Evolutionary conservation across 2,329 filamentous ascomycete genomes (phyloP).

Genomic region (Diaporthe amygdali): DNA sequence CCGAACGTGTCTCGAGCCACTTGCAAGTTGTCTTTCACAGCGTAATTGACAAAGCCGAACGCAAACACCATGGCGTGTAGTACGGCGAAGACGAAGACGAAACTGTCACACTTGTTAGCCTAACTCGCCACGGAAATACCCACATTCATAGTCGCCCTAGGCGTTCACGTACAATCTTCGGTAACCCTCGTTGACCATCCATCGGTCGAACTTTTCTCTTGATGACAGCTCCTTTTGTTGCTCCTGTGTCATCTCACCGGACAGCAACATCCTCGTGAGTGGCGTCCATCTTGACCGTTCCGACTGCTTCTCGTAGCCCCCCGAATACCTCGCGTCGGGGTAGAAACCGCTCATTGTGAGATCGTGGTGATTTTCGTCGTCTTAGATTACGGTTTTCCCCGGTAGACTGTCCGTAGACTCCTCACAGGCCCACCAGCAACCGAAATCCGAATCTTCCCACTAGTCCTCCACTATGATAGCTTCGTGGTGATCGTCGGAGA

Average conservation of each 20-base stretch:
- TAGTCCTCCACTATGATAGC: not conserved
- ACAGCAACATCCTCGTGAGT: constrained; percentile 81
- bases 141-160: not conserved
- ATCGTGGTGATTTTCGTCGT: constrained; percentile 20
- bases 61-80: constrained; percentile 78
- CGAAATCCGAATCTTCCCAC: not conserved
- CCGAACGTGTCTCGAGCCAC: constrained; percentile 72
- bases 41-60: constrained; percentile 82
- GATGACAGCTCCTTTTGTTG: constrained; percentile 70
- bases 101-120: constrained; percentile 52
- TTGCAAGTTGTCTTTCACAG: constrained; percentile 76
- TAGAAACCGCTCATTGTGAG: constrained; percentile 41
- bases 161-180: constrained; percentile 69
- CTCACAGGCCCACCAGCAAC: constrained; percentile 23
- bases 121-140: constrained; percentile 7
- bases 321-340: constrained; percentile 32
- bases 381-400: constrained; percentile 10
- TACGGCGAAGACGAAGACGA: constrained; percentile 76
- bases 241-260: constrained; percentile 81
- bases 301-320: constrained; percentile 52
- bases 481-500: not conserved
- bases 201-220: constrained; percentile 78
- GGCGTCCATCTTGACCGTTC: constrained; percentile 85
- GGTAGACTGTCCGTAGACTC: constrained; percentile 26
- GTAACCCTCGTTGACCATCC: constrained; percentile 91